A percentile compares a stretch with the other conserved stretches of the same genome.
These are phyloP conservation scores for Ophiocordyceps camponoti-floridani DNA, from an alignment of 2,329 filamentous ascomycete genomes.

Conservation along the genomic window DNA sequence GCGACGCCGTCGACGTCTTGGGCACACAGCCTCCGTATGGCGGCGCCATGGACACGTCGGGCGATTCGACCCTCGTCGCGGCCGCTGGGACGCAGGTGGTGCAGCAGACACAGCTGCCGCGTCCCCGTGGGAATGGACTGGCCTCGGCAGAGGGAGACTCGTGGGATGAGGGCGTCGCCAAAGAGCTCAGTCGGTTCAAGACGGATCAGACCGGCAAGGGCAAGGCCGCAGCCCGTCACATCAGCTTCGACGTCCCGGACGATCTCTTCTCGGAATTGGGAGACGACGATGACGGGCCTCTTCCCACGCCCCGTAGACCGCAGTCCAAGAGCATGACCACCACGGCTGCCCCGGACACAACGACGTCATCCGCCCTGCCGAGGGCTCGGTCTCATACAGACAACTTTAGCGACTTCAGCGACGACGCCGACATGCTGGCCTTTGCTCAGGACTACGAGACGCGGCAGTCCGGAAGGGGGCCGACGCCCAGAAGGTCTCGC, in stretches of 20 bases:
- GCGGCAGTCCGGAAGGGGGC: slow-evolving; percentile 13
- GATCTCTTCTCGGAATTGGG: slow-evolving; percentile 12
- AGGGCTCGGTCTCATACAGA: slow-evolving; percentile 8
- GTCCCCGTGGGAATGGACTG: slow-evolving; percentile 7
- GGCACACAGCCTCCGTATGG: slow-evolving; percentile 22
- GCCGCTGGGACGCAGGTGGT: slow-evolving; percentile 27
- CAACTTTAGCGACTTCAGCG: slow-evolving; percentile 28
- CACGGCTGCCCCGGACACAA: not conserved
- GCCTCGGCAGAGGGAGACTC: slow-evolving; percentile 6
- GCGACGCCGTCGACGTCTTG: slow-evolving; percentile 15
- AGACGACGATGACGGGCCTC: slow-evolving; percentile 7
- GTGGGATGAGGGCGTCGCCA: slow-evolving; percentile 1
- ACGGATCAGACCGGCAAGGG: not conserved
- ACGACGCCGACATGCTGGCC: slow-evolving; percentile 33
- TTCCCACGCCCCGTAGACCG: slow-evolving; percentile 2
- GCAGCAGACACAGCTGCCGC: slow-evolving; percentile 30
- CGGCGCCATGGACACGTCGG: slow-evolving; percentile 14
- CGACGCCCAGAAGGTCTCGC: slow-evolving; percentile 10
- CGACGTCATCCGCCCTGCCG: not conserved
- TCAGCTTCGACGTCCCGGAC: not conserved
- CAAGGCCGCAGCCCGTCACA: not conserved
- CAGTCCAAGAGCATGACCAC: not conserved
- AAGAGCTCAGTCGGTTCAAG: not conserved
- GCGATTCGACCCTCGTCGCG: slow-evolving; percentile 12
- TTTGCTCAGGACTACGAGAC: slow-evolving; percentile 31